Conservation (phyloP, 2,329 filamentous ascomycete genomes). For the Aspergillus cejpii region DNA sequence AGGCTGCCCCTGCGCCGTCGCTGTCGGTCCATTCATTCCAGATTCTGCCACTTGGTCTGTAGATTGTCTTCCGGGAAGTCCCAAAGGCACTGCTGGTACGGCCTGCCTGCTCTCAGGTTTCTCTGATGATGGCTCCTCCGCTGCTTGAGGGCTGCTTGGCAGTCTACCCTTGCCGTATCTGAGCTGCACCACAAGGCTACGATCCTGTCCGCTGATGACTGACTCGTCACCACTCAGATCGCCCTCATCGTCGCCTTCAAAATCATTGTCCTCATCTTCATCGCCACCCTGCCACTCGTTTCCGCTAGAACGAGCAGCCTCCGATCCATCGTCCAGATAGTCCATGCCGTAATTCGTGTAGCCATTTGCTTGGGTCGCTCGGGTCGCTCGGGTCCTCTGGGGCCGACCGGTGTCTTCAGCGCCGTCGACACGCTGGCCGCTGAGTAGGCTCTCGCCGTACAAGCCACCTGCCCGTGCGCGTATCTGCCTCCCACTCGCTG, state of each 20-base stretch:
- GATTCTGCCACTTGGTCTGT: slow-evolving; percentile 3
- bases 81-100: slow-evolving; percentile 4
- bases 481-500: slow-evolving; percentile 82
- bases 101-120: slow-evolving; percentile 12
- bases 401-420: slow-evolving; percentile 37
- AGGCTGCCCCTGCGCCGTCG: not conserved
- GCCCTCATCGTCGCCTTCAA: slow-evolving; percentile 49
- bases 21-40: slow-evolving; percentile 2
- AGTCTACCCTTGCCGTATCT: slow-evolving; percentile 36
- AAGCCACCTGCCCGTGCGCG: slow-evolving; percentile 48
- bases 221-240: slow-evolving; percentile 38
- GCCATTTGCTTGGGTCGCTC: slow-evolving; percentile 28
- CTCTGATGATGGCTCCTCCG: slow-evolving; percentile 12
- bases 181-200: slow-evolving; percentile 69
- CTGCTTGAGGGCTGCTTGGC: slow-evolving; percentile 14
- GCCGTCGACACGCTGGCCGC: slow-evolving; percentile 46
- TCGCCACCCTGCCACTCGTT: slow-evolving; percentile 70
- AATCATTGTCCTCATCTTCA: slow-evolving; percentile 64
- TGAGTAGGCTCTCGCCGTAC: slow-evolving; percentile 52
- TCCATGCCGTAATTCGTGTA: slow-evolving; percentile 53
- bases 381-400: slow-evolving; percentile 33
- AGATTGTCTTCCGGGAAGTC: slow-evolving; percentile 3
- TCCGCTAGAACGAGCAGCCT: slow-evolving; percentile 52
- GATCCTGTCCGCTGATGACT: slow-evolving; percentile 48
- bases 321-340: slow-evolving; percentile 61